Evolutionary conservation across 2,329 filamentous ascomycete species (phyloP).

Genomic region (Berkeleyomyces rouxiae): DNA sequence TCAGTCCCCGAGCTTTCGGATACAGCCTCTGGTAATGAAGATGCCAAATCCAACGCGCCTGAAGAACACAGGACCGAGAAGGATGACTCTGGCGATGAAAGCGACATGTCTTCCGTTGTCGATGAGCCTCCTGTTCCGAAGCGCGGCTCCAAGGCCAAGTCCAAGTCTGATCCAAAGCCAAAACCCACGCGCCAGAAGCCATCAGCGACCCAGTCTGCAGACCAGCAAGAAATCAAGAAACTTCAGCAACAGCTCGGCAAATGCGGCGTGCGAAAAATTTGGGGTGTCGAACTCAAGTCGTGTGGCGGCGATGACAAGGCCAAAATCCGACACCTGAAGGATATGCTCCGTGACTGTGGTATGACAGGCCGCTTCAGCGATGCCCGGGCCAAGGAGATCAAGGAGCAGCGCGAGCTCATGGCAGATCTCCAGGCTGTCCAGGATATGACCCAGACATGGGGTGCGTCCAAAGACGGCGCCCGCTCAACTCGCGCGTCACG

Average conservation of each 20-base stretch:
- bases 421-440: constrained; percentile 74
- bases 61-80: constrained; percentile 15
- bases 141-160: constrained; percentile 16
- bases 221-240: constrained; percentile 70
- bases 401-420: constrained; percentile 67
- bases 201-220: constrained; percentile 21
- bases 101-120: constrained; percentile 56
- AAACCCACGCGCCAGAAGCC: constrained; percentile 18
- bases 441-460: constrained; percentile 69
- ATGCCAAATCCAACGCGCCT: constrained; percentile 7
- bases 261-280: constrained; percentile 84
- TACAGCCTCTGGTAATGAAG: not conserved
- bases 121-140: constrained; percentile 49
- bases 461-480: constrained; percentile 26
- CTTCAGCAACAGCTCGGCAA: constrained; percentile 75
- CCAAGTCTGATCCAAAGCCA: constrained; percentile 21
- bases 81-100: constrained; percentile 21
- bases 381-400: constrained; percentile 71
- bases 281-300: constrained; percentile 67
- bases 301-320: constrained; percentile 53
- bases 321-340: constrained; percentile 68
- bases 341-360: constrained; percentile 62
- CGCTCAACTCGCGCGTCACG: constrained; percentile 26
- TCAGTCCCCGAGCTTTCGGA: not conserved
- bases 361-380: constrained; percentile 82